Base-by-base conservation (phyloP, 75 land plant species). In the Azolla pinnata region DNA sequence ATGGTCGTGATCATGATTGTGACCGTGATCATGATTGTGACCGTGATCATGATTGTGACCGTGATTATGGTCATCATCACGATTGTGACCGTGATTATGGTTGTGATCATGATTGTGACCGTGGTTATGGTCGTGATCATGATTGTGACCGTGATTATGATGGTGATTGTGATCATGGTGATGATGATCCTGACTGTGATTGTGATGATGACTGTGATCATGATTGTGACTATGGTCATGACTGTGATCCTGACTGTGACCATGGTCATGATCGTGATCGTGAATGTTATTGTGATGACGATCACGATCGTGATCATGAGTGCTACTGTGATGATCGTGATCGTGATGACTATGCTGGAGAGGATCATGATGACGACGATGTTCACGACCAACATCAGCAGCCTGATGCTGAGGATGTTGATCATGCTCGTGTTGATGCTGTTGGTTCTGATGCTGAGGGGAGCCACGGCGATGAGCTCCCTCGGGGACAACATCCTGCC, bases 281-380 rank as follows among this genome's bases (percentile, higher is more conserved):
- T 32, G 1, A 12, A 2, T 8, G n/a, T n/a, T n/a, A n/a, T n/a
- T n/a, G n/a, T n/a, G n/a, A n/a, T n/a, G n/a, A n/a, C n/a, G n/a
- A 42, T 31, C 24, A 17, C 29, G 16, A 47, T 62, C 16, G 28
- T 62, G 59, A 2, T 29, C 62, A 50, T 51, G 59, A 28, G 7
- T 23, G 35, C 50, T 18, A 62, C 57, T 60, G 24, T 34, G 79
- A 76, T 64, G 67, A 9, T 73, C 68, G 25, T 78, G 73, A 18
- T 62, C 14, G 12, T 58, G 28, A 53, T 65, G 54, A 28, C 49
- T 32, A 44, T 72, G 57, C 5, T 47, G 28, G 38, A 60, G 70
- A 17, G 62, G n/a, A 29, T 32, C 19, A 8, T 58, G 16, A 24
- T 55, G 62, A 8, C 29, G 33, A 19, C 60, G 60, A 70, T 79